Conservation (phyloP, 345 rosid species). For the Brassica carinata region DNA sequence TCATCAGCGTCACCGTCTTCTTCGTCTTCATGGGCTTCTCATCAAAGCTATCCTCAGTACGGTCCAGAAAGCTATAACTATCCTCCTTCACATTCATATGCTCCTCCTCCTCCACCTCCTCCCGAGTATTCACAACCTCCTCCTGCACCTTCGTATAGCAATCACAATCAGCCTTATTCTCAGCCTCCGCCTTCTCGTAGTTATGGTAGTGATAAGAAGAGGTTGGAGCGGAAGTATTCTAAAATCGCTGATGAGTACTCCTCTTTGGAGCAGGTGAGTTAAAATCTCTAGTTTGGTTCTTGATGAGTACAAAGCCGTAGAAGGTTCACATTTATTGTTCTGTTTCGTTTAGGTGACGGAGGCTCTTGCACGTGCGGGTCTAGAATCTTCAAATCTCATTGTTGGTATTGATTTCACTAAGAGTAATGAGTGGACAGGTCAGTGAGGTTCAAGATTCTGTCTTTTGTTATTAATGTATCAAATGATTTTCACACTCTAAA, state of each 20-base stretch:
- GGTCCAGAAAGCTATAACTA: slow-evolving; percentile 51
- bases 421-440: slow-evolving; percentile 99
- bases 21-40: slow-evolving; percentile 60
- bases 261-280: slow-evolving; percentile 74
- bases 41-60: slow-evolving; percentile 44
- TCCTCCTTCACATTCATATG: slow-evolving; percentile 40
- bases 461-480: background rate
- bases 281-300: background rate
- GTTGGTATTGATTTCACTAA: slow-evolving; percentile 98
- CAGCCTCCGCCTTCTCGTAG: slow-evolving; percentile 42
- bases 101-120: slow-evolving; percentile 19
- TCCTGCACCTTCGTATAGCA: slow-evolving; percentile 33
- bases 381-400: slow-evolving; percentile 96
- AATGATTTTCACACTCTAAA: slow-evolving; percentile 13
- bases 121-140: slow-evolving; percentile 31
- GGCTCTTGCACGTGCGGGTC: slow-evolving; percentile 84
- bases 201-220: slow-evolving; percentile 43
- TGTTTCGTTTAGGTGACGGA: slow-evolving; percentile 65
- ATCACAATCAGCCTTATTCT: slow-evolving; percentile 47
- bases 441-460: slow-evolving; percentile 26
- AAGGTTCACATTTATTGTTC: slow-evolving; percentile 5
- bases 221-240: slow-evolving; percentile 70
- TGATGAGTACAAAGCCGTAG: background rate
- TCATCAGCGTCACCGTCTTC: slow-evolving; percentile 18
- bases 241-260: slow-evolving; percentile 74